Conservation (phyloP, 2,329 filamentous ascomycete species). For the Alternaria ventricosa region DNA sequence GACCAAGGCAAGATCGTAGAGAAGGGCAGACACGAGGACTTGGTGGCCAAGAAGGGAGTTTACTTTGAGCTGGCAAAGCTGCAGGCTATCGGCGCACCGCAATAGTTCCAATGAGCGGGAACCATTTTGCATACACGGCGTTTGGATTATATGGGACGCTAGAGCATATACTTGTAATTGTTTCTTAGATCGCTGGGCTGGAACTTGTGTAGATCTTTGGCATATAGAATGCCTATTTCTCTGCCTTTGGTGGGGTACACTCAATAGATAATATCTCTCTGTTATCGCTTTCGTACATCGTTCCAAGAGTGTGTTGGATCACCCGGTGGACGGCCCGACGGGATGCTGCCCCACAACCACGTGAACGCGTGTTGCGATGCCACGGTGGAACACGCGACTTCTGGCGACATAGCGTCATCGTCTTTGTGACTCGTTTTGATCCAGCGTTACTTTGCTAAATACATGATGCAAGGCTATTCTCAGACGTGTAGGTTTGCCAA, state of each 20-base stretch:
- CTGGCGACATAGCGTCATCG: not conserved
- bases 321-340: not conserved
- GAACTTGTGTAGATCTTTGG: not conserved
- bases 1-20: conserved; percentile 88
- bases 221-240: not conserved
- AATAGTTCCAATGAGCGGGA: conserved; percentile 15
- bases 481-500: not conserved
- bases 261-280: not conserved
- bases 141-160: not conserved
- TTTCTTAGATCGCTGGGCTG: not conserved
- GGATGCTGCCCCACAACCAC: not conserved
- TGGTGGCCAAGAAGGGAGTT: conserved; percentile 49
- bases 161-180: conserved; percentile 5
- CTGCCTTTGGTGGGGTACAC: not conserved
- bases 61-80: conserved; percentile 49
- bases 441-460: not conserved
- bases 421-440: not conserved
- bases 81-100: conserved; percentile 46
- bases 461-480: not conserved
- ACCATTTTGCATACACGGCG: not conserved
- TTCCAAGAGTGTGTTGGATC: not conserved
- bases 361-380: not conserved
- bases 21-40: conserved; percentile 76
- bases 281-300: not conserved
- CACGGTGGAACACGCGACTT: not conserved